Evolutionary conservation across 805 yeast species (phyloP).

Genomic region (Metschnikowia vanudenii): DNA sequence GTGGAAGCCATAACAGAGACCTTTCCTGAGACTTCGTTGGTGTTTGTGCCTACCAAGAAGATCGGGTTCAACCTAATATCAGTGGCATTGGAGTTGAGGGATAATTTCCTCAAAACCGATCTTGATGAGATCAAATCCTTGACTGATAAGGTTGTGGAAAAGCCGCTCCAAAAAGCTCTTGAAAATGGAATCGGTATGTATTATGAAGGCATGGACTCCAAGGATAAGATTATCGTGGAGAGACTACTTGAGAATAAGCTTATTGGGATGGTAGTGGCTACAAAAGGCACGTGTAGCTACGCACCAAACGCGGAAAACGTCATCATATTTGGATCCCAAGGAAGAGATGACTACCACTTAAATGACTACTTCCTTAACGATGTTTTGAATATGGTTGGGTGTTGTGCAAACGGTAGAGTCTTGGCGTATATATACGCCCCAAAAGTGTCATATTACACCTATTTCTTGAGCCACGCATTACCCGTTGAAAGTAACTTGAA

Average conservation of each 20-base stretch:
- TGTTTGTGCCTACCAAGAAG: constrained; percentile 59
- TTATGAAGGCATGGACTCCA: constrained; percentile 53
- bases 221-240: constrained; percentile 57
- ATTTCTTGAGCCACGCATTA: constrained; percentile 68
- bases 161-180: constrained; percentile 2
- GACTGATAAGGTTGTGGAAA: neutral
- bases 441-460: constrained; percentile 61
- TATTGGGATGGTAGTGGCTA: constrained; percentile 56
- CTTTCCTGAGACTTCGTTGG: constrained; percentile 14
- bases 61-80: constrained; percentile 9
- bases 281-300: constrained; percentile 53
- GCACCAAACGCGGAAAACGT: constrained; percentile 56
- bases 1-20: constrained; percentile 1
- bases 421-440: constrained; percentile 56
- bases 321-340: constrained; percentile 67
- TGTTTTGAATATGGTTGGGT: constrained; percentile 61
- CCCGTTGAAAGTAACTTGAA: constrained; percentile 82
- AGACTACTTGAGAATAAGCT: constrained; percentile 50
- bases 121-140: constrained; percentile 1
- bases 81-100: constrained; percentile 6
- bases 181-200: constrained; percentile 62
- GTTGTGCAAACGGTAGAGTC: constrained; percentile 37
- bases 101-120: constrained; percentile 1
- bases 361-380: constrained; percentile 63
- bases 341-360: constrained; percentile 45